Conservation (phyloP, 1,284 basidiomycete genomes). For the Chalciporus sp. region DNA sequence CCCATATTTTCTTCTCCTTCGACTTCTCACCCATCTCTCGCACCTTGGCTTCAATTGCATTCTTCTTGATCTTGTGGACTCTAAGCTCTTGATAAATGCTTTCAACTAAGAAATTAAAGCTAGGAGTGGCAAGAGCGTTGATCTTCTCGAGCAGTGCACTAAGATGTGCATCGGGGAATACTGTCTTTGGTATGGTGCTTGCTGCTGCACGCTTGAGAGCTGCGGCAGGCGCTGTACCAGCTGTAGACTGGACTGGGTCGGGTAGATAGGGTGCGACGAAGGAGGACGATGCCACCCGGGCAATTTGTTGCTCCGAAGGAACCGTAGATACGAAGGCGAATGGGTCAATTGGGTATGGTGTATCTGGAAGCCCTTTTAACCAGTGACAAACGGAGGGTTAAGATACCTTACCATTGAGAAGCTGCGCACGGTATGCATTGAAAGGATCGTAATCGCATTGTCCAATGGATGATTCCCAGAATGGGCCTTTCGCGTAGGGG, state of each 20-base stretch:
- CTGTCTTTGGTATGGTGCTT: slow-evolving; percentile 48
- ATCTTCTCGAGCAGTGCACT: slow-evolving; percentile 62
- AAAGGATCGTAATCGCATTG: slow-evolving; percentile 66
- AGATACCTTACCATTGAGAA: slow-evolving; percentile 67
- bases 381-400: background rate
- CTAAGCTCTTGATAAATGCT: slow-evolving; percentile 69
- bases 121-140: slow-evolving; percentile 54
- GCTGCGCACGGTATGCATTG: slow-evolving; percentile 66
- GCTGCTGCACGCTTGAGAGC: slow-evolving; percentile 41
- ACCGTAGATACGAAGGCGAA: slow-evolving; percentile 69
- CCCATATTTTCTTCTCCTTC: slow-evolving; percentile 69
- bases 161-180: slow-evolving; percentile 69
- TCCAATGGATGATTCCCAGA: slow-evolving; percentile 69
- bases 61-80: slow-evolving; percentile 73
- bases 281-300: slow-evolving; percentile 29
- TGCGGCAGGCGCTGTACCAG: slow-evolving; percentile 10
- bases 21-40: slow-evolving; percentile 73
- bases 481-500: slow-evolving; percentile 76
- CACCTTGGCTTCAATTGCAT: slow-evolving; percentile 78
- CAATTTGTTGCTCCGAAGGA: slow-evolving; percentile 38
- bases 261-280: slow-evolving; percentile 47
- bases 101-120: slow-evolving; percentile 68
- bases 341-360: slow-evolving; percentile 48
- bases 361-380: background rate
- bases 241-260: slow-evolving; percentile 25